phyloP scores from a whole-genome alignment of 306 rosid genomes.

The Ammopiptanthus mongolicus region DNA sequence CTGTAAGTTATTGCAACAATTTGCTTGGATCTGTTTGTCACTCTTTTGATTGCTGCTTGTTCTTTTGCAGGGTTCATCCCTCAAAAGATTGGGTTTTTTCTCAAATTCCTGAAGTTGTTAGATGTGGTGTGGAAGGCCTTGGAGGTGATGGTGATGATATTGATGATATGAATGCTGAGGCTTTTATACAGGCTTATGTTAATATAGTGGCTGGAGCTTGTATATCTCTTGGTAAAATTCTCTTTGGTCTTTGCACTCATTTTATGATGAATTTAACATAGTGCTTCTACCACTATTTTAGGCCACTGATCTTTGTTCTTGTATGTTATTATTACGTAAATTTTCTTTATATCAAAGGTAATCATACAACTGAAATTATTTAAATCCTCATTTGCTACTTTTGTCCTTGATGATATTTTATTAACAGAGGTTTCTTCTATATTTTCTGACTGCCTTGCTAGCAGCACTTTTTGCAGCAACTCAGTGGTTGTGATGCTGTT shows the following conservation, averaged over 20 bases:
- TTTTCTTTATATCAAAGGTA: not conserved
- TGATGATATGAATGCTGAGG: slow-evolving; percentile 83
- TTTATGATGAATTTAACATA: slow-evolving; percentile 12
- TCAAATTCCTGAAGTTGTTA: slow-evolving; percentile 80
- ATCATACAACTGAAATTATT: not conserved
- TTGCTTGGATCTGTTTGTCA: slow-evolving; percentile 22
- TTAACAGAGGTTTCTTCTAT: not conserved
- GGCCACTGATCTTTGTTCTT: not conserved
- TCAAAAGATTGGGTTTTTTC: slow-evolving; percentile 88
- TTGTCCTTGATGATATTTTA: not conserved
- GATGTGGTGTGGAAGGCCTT: slow-evolving; percentile 57
- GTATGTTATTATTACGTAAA: not conserved
- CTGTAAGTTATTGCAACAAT: slow-evolving; percentile 10
- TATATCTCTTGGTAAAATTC: slow-evolving; percentile 74
- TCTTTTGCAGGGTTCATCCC: slow-evolving; percentile 72
- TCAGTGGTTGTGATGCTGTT: not conserved
- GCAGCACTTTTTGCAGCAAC: slow-evolving; percentile 2
- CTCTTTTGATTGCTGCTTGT: slow-evolving; percentile 21
- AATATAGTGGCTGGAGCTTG: slow-evolving; percentile 93
- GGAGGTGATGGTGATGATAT: slow-evolving; percentile 60
- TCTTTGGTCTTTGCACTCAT: slow-evolving; percentile 16
- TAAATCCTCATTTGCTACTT: not conserved
- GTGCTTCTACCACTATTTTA: not conserved
- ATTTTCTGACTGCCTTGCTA: not conserved
- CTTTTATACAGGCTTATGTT: slow-evolving; percentile 89